These are phyloP conservation scores for Nannochloris sp. DNA, from an alignment of 139 green algal species.

Conservation along the genomic window DNA sequence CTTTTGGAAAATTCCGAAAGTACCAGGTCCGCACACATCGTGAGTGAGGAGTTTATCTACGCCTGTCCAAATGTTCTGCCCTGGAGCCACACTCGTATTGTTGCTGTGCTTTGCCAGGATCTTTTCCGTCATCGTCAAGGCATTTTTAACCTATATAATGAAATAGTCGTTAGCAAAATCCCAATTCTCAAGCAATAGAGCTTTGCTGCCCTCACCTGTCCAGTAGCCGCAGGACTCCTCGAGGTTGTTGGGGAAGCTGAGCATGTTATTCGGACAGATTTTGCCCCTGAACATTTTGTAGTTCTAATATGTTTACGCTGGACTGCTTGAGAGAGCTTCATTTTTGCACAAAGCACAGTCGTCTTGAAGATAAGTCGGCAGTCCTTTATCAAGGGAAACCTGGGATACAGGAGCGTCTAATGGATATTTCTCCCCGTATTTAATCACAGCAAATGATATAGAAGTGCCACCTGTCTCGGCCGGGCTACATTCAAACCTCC, in stretches of 20 bases:
- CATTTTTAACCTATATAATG: constrained; percentile 66
- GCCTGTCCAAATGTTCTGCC: constrained; percentile 88
- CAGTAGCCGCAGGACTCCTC: constrained; percentile 40
- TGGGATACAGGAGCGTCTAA: too few species aligned
- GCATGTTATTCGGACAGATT: constrained; percentile 8
- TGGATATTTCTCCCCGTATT: too few species aligned
- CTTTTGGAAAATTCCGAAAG: constrained; percentile 91
- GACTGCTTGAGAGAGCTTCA: not conserved
- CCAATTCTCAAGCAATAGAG: not conserved
- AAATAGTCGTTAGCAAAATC: not conserved
- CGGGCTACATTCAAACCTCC: too few species aligned
- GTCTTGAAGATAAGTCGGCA: too few species aligned
- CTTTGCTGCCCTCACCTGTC: constrained; percentile 29
- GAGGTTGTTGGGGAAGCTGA: constrained; percentile 20
- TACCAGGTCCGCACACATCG: constrained; percentile 90
- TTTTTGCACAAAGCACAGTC: too few species aligned
- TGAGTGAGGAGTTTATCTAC: constrained; percentile 94
- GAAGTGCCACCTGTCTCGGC: too few species aligned
- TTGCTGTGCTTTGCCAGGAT: constrained; percentile 78
- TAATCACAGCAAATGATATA: too few species aligned
- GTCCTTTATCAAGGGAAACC: too few species aligned
- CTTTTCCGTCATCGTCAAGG: constrained; percentile 95
- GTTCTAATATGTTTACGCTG: not conserved
- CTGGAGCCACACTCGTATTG: constrained; percentile 55
- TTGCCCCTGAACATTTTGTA: not conserved